Evolutionary conservation across 805 yeast genomes (phyloP), one percentile per base, ranked within the genome.

Genomic region (Kodamaea kakaduensis): DNA sequence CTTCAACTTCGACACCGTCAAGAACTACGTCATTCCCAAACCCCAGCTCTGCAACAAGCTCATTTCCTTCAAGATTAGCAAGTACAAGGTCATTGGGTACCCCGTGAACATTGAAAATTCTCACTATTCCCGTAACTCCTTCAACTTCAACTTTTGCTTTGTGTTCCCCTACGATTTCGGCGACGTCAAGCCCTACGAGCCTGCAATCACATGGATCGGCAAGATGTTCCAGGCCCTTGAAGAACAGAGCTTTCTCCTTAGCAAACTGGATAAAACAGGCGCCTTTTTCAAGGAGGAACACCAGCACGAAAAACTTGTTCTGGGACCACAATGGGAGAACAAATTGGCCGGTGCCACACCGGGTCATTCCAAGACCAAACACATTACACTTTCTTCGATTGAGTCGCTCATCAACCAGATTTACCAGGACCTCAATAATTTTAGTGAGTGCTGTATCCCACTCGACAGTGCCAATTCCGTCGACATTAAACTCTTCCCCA

Each of bases 391-490:
- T 27, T 56, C 64, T 24, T 61, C 69, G 9, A 77, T 94, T 28
- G 83, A 81, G 46, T 81, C 85, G 46, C 65, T 90, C 35, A 75
- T 93, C 15, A 87, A 86, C 56, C 96, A 93, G 55, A 73, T 93
- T n/a, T 89, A 72, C 52, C 96, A 89, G 58, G 99, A 93, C 56
- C 67, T 93, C 46, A 94, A 93, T 60, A 87, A 85, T 54, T 94
- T 89, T 60, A 86, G 96, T 0, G 99, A 93, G 57, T 93, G 99
- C 59, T 75, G 88, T 56, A 90, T 93, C 19, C 96, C 97, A 0
- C 77, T 93, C 21, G 96, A 90, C 51, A 80, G 79, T 16, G 81
- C 95, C 19, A 93, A 85, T 53, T 81, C 93, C 2, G 83, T 93
- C 17, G 96, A 93, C 58, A 87, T 94, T 51, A 93, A 94, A 53